Evolutionary conservation across 352 stramenopile genomes (phyloP).

Genomic region (Phytophthora fragariaefolia): DNA sequence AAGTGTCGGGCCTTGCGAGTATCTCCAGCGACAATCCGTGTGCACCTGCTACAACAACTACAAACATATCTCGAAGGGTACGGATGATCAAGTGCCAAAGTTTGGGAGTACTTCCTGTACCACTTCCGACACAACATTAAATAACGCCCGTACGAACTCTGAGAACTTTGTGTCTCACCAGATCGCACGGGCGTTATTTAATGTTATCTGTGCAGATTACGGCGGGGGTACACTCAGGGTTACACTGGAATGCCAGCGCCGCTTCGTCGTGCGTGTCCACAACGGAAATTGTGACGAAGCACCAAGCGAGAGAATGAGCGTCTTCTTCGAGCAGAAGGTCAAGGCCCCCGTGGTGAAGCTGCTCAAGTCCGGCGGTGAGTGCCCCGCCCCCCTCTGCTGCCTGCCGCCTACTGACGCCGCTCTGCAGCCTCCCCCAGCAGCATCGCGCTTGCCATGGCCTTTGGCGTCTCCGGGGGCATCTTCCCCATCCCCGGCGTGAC

Average conservation of each 20-base stretch:
- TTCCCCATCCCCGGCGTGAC: slow-evolving; percentile 84
- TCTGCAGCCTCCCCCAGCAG: slow-evolving; percentile 71
- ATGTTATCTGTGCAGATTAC: too few species aligned
- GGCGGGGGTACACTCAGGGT: slow-evolving; percentile 1
- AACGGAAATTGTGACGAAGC: background rate
- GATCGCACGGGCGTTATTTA: too few species aligned
- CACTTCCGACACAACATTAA: too few species aligned
- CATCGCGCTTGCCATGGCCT: slow-evolving; percentile 81
- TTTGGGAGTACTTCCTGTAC: too few species aligned
- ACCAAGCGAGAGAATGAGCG: slow-evolving; percentile 28
- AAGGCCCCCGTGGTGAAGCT: slow-evolving; percentile 76
- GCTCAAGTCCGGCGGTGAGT: slow-evolving; percentile 72
- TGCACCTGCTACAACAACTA: too few species aligned
- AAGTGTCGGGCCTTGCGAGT: too few species aligned
- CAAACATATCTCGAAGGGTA: too few species aligned
- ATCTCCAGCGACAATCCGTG: too few species aligned
- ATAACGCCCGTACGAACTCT: too few species aligned
- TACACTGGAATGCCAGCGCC: slow-evolving; percentile 9
- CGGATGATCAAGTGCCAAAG: too few species aligned
- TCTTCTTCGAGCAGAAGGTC: slow-evolving; percentile 73
- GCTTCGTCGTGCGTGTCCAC: slow-evolving; percentile 2
- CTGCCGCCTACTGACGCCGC: background rate
- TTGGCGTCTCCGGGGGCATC: slow-evolving; percentile 76
- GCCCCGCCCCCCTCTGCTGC: background rate
- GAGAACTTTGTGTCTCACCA: too few species aligned